phyloP scores from a whole-genome alignment of 805 yeast genomes.

The Metschnikowia drakensbergensis region DNA sequence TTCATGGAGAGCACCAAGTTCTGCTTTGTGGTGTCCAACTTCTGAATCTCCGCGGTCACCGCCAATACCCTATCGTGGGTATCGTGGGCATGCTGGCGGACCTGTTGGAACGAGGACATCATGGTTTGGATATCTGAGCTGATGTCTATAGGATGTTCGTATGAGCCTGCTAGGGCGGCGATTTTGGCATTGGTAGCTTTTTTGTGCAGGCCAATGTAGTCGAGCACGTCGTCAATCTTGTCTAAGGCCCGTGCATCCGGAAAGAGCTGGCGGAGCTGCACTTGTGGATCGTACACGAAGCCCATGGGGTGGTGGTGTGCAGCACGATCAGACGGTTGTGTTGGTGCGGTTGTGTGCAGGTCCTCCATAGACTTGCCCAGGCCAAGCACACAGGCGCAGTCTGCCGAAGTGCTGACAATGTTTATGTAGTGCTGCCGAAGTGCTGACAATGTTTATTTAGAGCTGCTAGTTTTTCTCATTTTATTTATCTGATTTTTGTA shows the following conservation, averaged over 20 bases:
- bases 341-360: neutral
- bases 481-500: too few relatives aligned
- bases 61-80: conserved; percentile 61
- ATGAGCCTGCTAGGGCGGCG: conserved; percentile 30
- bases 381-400: too few relatives aligned
- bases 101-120: conserved; percentile 42
- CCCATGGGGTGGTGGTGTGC: conserved; percentile 11
- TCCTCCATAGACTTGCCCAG: neutral
- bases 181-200: conserved; percentile 46
- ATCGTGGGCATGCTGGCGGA: conserved; percentile 44
- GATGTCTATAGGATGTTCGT: conserved; percentile 24
- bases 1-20: conserved; percentile 85
- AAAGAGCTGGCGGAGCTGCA: conserved; percentile 16
- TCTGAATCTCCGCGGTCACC: conserved; percentile 75
- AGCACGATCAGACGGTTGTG: neutral
- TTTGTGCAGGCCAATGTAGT: conserved; percentile 32
- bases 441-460: too few relatives aligned
- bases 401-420: too few relatives aligned
- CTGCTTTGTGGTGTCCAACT: conserved; percentile 75
- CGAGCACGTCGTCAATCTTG: conserved; percentile 14
- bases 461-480: too few relatives aligned
- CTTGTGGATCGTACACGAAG: conserved; percentile 17
- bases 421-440: too few relatives aligned
- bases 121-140: conserved; percentile 37
- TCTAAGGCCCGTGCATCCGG: conserved; percentile 15